Percentiles rank a stretch among this genome's conserved stretches.
Evolutionary conservation across 352 stramenopile genomes (phyloP).

Genomic region (Phytopythium oedochilum): DNA sequence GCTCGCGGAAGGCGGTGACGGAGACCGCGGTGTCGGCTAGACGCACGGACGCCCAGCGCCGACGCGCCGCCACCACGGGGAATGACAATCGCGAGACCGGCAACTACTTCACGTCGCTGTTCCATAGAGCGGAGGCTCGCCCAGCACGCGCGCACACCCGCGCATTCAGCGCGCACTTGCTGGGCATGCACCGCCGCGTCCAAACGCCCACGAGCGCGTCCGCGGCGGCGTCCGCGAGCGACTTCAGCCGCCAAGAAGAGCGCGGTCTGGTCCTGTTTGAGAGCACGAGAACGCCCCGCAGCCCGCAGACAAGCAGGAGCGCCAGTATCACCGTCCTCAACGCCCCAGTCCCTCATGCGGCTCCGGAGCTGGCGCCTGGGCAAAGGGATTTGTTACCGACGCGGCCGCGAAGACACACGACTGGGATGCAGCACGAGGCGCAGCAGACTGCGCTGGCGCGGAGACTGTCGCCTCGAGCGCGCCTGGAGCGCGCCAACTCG

Average conservation of each 20-base stretch:
- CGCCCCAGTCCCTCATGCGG: neutral
- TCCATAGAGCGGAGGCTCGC: neutral
- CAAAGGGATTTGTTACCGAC: no score
- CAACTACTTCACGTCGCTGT: conserved; percentile 6
- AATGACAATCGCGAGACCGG: neutral
- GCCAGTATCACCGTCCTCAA: no score
- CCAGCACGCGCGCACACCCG: neutral
- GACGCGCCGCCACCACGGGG: neutral
- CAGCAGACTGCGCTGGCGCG: no score
- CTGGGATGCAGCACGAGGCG: neutral
- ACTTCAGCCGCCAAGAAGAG: no score
- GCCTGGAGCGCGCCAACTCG: neutral
- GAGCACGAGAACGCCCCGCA: neutral
- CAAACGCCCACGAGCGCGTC: neutral
- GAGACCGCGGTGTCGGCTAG: neutral
- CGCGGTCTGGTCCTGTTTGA: no score
- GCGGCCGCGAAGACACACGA: neutral
- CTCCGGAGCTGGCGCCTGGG: neutral
- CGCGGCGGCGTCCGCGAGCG: neutral
- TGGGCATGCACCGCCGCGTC: neutral
- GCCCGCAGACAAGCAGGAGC: no score
- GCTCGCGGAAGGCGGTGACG: neutral
- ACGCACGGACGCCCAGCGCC: neutral
- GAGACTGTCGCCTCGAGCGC: neutral
- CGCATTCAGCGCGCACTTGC: neutral